These are phyloP conservation scores for Penicillium chermesinum DNA, from an alignment of 495 filamentous ascomycete species.

Conservation along the genomic window DNA sequence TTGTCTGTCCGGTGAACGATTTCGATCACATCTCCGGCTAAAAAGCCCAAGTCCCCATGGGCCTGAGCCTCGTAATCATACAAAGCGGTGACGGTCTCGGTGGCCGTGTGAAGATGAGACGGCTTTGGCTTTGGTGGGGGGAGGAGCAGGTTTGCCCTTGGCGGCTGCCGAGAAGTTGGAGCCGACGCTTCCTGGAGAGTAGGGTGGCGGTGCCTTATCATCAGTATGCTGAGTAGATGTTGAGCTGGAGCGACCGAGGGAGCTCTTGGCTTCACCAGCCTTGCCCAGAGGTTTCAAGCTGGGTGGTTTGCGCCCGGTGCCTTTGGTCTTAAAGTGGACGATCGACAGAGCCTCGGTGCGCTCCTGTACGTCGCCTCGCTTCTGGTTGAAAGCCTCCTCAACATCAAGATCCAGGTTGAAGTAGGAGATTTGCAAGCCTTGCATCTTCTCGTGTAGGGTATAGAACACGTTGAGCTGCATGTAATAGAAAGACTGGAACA, in stretches of 20 bases:
- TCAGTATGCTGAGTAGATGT: conserved; percentile 36
- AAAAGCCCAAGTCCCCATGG: conserved; percentile 90
- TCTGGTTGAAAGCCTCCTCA: conserved; percentile 81
- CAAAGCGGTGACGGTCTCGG: conserved; percentile 74
- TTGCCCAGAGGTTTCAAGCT: conserved; percentile 47
- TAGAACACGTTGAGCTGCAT: conserved; percentile 99
- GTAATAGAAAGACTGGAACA: conserved; percentile 99
- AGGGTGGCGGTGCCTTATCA: conserved; percentile 68
- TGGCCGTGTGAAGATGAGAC: conserved; percentile 58
- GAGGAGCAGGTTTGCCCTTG: conserved; percentile 82
- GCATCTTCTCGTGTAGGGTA: conserved; percentile 96
- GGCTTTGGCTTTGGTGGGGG: conserved; percentile 92
- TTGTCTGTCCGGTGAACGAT: conserved; percentile 74
- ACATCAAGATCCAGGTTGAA: conserved; percentile 89
- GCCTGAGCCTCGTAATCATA: conserved; percentile 98
- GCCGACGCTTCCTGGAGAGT: conserved; percentile 38
- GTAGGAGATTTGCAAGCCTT: conserved; percentile 91
- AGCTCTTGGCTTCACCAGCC: conserved; percentile 27
- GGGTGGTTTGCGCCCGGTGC: conserved; percentile 42
- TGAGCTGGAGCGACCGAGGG: conserved; percentile 22
- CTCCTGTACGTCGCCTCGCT: conserved; percentile 82
- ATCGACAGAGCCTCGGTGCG: conserved; percentile 73
- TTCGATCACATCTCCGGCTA: conserved; percentile 85
- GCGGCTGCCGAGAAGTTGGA: conserved; percentile 61
- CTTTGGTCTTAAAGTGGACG: conserved; percentile 82